Evolutionary conservation across 192 early-diverging fungal genomes (phyloP).

Genomic region (Funneliformis mosseae): DNA sequence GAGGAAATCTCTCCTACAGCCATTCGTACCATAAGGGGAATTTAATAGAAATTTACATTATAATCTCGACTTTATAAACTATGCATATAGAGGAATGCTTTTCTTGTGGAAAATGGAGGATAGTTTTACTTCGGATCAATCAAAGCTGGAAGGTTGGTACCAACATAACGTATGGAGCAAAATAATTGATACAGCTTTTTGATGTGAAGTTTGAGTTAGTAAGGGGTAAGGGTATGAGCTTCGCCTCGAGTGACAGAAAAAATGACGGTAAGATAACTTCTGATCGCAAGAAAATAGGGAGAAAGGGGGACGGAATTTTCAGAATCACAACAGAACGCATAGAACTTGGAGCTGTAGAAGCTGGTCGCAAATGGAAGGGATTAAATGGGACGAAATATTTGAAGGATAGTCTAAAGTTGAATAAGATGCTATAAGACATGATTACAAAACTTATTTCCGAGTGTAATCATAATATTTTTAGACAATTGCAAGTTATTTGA

Average conservation of each 20-base stretch:
- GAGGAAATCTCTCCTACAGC: not conserved
- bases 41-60: conserved; percentile 19
- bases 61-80: conserved; percentile 20
- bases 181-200: conserved; percentile 12
- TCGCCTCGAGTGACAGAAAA: conserved; percentile 13
- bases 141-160: conserved; percentile 18
- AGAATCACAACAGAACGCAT: not conserved
- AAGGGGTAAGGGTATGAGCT: not conserved
- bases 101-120: conserved; percentile 16
- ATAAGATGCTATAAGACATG: conserved; percentile 21
- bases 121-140: conserved; percentile 14
- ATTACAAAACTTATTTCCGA: not conserved
- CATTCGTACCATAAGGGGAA: conserved; percentile 15
- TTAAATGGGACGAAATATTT: conserved; percentile 5
- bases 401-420: conserved; percentile 8
- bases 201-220: conserved; percentile 15
- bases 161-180: conserved; percentile 14
- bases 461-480: not conserved
- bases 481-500: conserved; percentile 23
- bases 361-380: conserved; percentile 13
- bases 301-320: conserved; percentile 12
- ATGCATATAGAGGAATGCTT: conserved; percentile 21
- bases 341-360: conserved; percentile 13
- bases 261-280: not conserved
- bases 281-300: conserved; percentile 23